A percentile compares a stretch with the other conserved stretches of the same genome.
These are phyloP conservation scores for Microdochium trichocladiopsis DNA, from an alignment of 2,329 filamentous ascomycete species.

Conservation along the genomic window DNA sequence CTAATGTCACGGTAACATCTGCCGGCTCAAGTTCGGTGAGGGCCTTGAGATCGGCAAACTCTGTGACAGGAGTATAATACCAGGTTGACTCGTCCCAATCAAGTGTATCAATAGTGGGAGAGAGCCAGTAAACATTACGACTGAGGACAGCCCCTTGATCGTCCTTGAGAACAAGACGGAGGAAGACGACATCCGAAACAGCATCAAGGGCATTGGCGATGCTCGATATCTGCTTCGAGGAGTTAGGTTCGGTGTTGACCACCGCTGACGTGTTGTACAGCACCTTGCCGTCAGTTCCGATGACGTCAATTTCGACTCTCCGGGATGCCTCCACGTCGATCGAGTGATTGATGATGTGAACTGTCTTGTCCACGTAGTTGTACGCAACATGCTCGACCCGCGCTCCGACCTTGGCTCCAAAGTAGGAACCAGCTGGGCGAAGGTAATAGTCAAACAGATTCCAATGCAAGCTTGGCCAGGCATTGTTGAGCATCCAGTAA, in stretches of 20 bases:
- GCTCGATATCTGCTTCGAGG: constrained; percentile 26
- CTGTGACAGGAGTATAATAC: constrained; percentile 49
- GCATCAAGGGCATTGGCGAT: constrained; percentile 21
- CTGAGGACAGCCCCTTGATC: constrained; percentile 28
- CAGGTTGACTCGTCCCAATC: constrained; percentile 51
- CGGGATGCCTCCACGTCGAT: constrained; percentile 29
- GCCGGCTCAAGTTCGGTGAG: constrained; percentile 32
- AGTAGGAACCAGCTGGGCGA: constrained; percentile 50
- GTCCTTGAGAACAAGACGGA: constrained; percentile 40
- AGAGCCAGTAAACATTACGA: constrained; percentile 55
- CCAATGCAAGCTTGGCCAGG: constrained; percentile 61
- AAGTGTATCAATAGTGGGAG: constrained; percentile 36
- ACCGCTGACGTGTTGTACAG: constrained; percentile 25
- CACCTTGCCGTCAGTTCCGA: constrained; percentile 37
- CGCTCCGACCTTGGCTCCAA: constrained; percentile 45
- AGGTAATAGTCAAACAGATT: constrained; percentile 58
- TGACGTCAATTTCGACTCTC: constrained; percentile 38
- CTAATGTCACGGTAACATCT: constrained; percentile 21
- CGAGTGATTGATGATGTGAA: constrained; percentile 50
- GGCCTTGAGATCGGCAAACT: constrained; percentile 39
- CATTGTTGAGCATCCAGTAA: constrained; percentile 63
- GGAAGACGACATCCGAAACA: constrained; percentile 36
- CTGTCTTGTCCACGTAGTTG: constrained; percentile 36
- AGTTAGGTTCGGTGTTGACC: constrained; percentile 34
- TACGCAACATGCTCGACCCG: constrained; percentile 47